A percentile compares a stretch with the other conserved stretches of the same genome.
phyloP scores from a whole-genome alignment of 805 yeast species.

The Saccharomycopsis fibuligera region DNA sequence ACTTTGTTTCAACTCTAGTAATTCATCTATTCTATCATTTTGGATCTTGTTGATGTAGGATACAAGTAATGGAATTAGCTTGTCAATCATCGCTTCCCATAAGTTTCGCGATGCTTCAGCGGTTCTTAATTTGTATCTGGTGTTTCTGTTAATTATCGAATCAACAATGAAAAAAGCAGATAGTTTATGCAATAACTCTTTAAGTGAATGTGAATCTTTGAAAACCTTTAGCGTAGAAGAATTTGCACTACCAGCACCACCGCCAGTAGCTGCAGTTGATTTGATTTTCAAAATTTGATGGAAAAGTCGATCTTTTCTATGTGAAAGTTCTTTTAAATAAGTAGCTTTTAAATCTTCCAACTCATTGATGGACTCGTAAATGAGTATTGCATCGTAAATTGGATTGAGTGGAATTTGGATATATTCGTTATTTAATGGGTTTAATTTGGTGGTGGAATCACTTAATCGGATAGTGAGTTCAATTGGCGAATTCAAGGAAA shows the following conservation, averaged over 20 bases:
- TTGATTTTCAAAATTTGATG: slow-evolving; percentile 50
- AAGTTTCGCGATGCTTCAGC: slow-evolving; percentile 53
- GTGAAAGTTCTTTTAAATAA: slow-evolving; percentile 63
- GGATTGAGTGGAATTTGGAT: slow-evolving; percentile 57
- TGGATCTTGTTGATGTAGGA: slow-evolving; percentile 23
- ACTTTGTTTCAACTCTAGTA: slow-evolving; percentile 51
- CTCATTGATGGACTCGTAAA: slow-evolving; percentile 69
- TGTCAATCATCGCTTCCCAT: slow-evolving; percentile 64
- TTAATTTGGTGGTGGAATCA: slow-evolving; percentile 42
- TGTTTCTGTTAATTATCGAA: slow-evolving; percentile 54
- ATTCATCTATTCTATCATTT: slow-evolving; percentile 38
- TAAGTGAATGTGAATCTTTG: slow-evolving; percentile 39
- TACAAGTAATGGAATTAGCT: slow-evolving; percentile 50
- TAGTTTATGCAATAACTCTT: slow-evolving; percentile 51
- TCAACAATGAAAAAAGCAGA: slow-evolving; percentile 77
- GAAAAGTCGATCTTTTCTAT: slow-evolving; percentile 63
- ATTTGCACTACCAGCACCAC: slow-evolving; percentile 25
- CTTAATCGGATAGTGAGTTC: slow-evolving; percentile 61
- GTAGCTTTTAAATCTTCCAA: slow-evolving; percentile 52
- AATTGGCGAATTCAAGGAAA: slow-evolving; percentile 78
- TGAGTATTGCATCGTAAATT: slow-evolving; percentile 75
- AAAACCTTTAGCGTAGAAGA: too few relatives aligned
- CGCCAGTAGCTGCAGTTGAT: slow-evolving; percentile 12
- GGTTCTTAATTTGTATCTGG: slow-evolving; percentile 56
- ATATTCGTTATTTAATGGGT: slow-evolving; percentile 42